phyloP scores from a whole-genome alignment of 23 red algal species.

The Porphyridium purpureum region DNA sequence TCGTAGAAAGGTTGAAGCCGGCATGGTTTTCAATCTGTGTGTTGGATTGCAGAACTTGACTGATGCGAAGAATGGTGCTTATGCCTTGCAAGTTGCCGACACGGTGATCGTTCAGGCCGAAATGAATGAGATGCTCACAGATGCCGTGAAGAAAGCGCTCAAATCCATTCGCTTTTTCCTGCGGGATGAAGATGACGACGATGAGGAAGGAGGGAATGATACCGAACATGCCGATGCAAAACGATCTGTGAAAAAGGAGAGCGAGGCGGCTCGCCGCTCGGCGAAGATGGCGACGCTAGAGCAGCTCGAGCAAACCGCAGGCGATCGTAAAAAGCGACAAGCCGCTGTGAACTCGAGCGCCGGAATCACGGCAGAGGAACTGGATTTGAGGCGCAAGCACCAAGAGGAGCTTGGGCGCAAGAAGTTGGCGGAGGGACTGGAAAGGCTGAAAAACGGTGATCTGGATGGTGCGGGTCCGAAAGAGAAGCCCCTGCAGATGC shows the following conservation, averaged over 20 bases:
- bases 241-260: no score
- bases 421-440: slow-evolving; percentile 46
- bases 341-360: background rate
- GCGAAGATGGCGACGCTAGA: no score
- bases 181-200: slow-evolving; percentile 46
- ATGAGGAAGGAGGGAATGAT: slow-evolving; percentile 16
- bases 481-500: slow-evolving; percentile 9
- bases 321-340: background rate
- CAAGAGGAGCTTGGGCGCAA: slow-evolving; percentile 60
- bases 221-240: no score
- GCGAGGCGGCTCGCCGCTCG: no score
- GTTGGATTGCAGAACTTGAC: slow-evolving; percentile 55
- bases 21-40: slow-evolving; percentile 81
- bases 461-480: slow-evolving; percentile 20
- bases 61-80: slow-evolving; percentile 58
- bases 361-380: slow-evolving; percentile 18
- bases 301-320: background rate
- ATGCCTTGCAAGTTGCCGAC: slow-evolving; percentile 69
- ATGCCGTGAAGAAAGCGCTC: slow-evolving; percentile 31
- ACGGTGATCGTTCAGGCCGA: slow-evolving; percentile 53
- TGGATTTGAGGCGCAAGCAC: slow-evolving; percentile 53
- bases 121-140: slow-evolving; percentile 37
- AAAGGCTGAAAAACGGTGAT: slow-evolving; percentile 26
- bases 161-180: slow-evolving; percentile 62
- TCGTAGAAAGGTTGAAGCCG: slow-evolving; percentile 44